Base-by-base conservation (phyloP, 371 early-diverging fungal species). In the Blyttiomyces sp. region DNA sequence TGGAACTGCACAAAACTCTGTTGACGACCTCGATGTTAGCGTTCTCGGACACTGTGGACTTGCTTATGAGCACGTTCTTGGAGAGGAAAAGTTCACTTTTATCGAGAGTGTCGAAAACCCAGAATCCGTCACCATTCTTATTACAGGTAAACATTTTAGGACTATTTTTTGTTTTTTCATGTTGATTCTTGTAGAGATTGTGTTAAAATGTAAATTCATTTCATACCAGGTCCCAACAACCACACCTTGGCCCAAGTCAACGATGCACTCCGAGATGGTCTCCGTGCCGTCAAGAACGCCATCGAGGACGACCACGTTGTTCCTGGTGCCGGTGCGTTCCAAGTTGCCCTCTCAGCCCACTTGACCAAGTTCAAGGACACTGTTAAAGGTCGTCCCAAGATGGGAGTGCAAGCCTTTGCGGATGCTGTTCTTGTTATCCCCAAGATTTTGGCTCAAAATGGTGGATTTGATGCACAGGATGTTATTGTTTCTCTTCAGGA, bases 1-100 rank as follows among this genome's bases (percentile, higher is more conserved):
- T 56, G 99, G 99, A 65, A 73, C 84, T 48, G 95, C 98, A 44
- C 95, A 98, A 63, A 98, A 97, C 84, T 91, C 95, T 5, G 94
- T 99, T 30, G 94, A 96, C 39, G 99, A 99, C 68, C 80, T 99
- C 57, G 83, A 86, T 5, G 84, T 86, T 27, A 87, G 88, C 21
- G 84, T 90, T 4, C 82, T 99, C 48, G 99, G 99, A 35, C 88
- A 88, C 74, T 96, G 99, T 34, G 95, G 96, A 39, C 77, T 85
- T 42, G 93, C 98, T 24, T 94, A 95, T 74, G 99, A 99, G 76
- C 94, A 99, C 64, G 89, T 88, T 27, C 75, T 99, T 51, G 98
- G 98, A 46, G 99, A 99, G 79, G 96, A 99, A 58, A 99, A 99
- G 83, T 99, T 89, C 76, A 99, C 99, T 7, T 99, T 99, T 77